Evolutionary conservation across 75 land plant genomes (phyloP), one percentile per base, ranked within the genome.

Genomic region (Selaginella moellendorffii): DNA sequence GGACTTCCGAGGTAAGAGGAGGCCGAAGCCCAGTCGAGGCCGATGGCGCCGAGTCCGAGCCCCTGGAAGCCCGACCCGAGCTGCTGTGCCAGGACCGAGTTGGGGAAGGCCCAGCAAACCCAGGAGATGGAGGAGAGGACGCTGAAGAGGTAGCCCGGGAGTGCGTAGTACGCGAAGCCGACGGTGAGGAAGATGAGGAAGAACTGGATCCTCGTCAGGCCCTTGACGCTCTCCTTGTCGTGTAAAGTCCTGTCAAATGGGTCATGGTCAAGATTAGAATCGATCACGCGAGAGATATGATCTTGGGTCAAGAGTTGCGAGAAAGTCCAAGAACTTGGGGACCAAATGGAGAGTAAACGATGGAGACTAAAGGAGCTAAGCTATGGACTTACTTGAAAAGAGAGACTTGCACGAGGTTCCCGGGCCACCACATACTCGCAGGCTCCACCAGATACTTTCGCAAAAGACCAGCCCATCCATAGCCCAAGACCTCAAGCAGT

Each of bases 11-110:
- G 68, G 30, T 65, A 75, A 22, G 77, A 54, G 17, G 76, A 65
- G 31, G 64, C 56, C 2, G 51, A 30, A 0, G 69, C 56, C 77
- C 77, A 75, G 23, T 75, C 77, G 9, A 75, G 28, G 28, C 69
- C 63, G 2, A 71, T 14, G n/a, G 77, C 62, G 8, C 77, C 77
- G 1, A 75, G 23, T 12, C 72, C 72, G 0, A 75, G 62, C 24
- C 77, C 77, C n/a, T 36, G 28, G 12, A 75, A 29, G 0, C 79
- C 81, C 1, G 71, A 76, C 18, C 75, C 75, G 0, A 72, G 42
- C 51, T 79, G 59, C 59, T 56, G 59, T 21, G 59, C 59, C 5
- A 56, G 19, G 5, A 56, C 59, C 21, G 59, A 56, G 19, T 24
- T 8, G 59, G 59, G 59, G 9, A 19, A 56, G 8, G 21, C 59